These are phyloP conservation scores for Debaryomyces hansenii DNA, from an alignment of 805 yeast species.

Conservation along the genomic window DNA sequence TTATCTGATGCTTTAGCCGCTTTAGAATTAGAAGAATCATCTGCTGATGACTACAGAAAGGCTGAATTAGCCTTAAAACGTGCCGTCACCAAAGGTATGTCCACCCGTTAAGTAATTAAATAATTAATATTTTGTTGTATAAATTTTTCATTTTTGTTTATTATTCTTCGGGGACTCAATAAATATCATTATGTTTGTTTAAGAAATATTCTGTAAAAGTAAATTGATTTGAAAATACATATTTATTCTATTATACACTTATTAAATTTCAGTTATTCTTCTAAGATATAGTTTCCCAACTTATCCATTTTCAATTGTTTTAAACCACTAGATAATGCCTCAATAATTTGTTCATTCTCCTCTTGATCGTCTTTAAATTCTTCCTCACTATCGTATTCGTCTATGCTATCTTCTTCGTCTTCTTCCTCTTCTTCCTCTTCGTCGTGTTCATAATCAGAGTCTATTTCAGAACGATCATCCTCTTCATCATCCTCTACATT, in stretches of 20 bases:
- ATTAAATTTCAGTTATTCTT: conserved; percentile 20
- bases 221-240: not conserved
- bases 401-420: conserved; percentile 29
- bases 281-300: conserved; percentile 76
- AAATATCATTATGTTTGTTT: conserved; percentile 10
- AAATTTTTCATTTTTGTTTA: conserved; percentile 12
- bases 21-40: conserved; percentile 92
- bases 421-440: conserved; percentile 33
- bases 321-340: conserved; percentile 65
- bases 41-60: conserved; percentile 98
- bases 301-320: conserved; percentile 75
- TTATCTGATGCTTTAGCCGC: conserved; percentile 97
- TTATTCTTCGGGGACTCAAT: conserved; percentile 12
- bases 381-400: conserved; percentile 28
- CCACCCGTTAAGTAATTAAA: conserved; percentile 74
- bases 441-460: conserved; percentile 39
- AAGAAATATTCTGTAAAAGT: not conserved
- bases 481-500: conserved; percentile 26
- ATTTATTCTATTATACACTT: not conserved
- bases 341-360: conserved; percentile 59
- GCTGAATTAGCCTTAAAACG: conserved; percentile 99
- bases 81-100: conserved; percentile 99
- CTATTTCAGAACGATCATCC: conserved; percentile 28
- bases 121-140: conserved; percentile 11
- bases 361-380: conserved; percentile 36